Percentiles rank a stretch among this genome's conserved stretches.
These are phyloP conservation scores for Cairneyella variabilis DNA, from an alignment of 495 filamentous ascomycete genomes.

Conservation along the genomic window DNA sequence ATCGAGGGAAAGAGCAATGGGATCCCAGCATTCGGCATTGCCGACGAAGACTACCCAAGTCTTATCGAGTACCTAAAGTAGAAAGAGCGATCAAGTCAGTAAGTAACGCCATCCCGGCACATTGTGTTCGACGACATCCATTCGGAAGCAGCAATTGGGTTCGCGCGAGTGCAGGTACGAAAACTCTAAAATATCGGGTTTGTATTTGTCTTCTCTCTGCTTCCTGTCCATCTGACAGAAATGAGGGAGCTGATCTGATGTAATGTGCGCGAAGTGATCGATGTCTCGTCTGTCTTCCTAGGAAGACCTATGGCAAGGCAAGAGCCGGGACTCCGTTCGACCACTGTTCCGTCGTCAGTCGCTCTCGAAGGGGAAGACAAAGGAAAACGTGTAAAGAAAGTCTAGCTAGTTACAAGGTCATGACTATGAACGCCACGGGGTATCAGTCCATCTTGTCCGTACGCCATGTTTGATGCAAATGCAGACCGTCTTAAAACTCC, in stretches of 20 bases:
- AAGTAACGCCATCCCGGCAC: conserved; percentile 9
- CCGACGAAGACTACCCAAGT: background rate
- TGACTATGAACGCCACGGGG: conserved; percentile 14
- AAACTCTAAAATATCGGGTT: background rate
- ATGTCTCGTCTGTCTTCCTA: conserved; percentile 12
- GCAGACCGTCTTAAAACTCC: conserved; percentile 4
- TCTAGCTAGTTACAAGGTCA: conserved; percentile 21
- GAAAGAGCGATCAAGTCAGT: conserved; percentile 5
- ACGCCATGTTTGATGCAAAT: conserved; percentile 19
- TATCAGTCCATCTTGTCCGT: conserved; percentile 22
- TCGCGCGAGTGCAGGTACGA: background rate
- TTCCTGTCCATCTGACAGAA: no score
- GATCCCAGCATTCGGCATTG: background rate
- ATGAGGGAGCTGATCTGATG: no score
- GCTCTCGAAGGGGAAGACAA: conserved; percentile 3
- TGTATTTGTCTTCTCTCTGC: no score
- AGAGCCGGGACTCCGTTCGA: conserved; percentile 13
- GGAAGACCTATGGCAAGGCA: no score
- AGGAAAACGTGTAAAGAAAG: conserved; percentile 7
- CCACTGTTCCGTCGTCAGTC: conserved; percentile 26
- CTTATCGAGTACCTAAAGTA: conserved; percentile 7
- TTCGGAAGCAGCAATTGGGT: background rate
- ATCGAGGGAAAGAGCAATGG: background rate
- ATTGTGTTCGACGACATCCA: background rate
- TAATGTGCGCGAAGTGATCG: conserved; percentile 16